Conservation (phyloP, 2,329 filamentous ascomycete genomes). For the Trichoderma breve region DNA sequence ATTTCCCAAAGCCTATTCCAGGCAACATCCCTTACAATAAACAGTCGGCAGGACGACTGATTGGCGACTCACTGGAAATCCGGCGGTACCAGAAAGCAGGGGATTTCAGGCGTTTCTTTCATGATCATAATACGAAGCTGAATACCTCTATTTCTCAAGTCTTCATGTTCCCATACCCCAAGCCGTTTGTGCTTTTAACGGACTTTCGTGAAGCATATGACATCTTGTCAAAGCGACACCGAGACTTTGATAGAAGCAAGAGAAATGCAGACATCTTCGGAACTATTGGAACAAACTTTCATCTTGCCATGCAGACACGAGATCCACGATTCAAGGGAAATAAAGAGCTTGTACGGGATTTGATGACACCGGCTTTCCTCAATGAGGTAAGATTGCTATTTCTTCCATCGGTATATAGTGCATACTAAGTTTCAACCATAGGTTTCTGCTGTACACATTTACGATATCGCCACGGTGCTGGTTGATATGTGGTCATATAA, state of each 20-base stretch:
- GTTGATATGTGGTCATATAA: background rate
- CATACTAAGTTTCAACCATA: background rate
- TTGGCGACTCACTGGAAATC: background rate
- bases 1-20: background rate
- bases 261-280: background rate
- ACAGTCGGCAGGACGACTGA: background rate
- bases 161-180: slow-evolving; percentile 1
- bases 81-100: background rate
- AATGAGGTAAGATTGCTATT: background rate
- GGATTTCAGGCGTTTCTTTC: background rate
- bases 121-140: background rate
- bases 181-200: background rate
- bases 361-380: background rate
- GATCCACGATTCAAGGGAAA: background rate
- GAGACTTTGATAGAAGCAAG: background rate
- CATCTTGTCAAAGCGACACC: background rate
- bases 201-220: background rate
- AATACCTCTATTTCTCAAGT: background rate
- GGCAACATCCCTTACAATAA: background rate
- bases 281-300: background rate
- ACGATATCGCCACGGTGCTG: background rate
- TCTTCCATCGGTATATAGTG: no score
- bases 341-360: background rate
- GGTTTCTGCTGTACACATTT: slow-evolving; percentile 3
- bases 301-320: background rate